Evolutionary conservation across 228 moss, liverwort and hornwort species (phyloP), one percentile per base, ranked within the genome.

Genomic region (Sphagnum fallax): DNA sequence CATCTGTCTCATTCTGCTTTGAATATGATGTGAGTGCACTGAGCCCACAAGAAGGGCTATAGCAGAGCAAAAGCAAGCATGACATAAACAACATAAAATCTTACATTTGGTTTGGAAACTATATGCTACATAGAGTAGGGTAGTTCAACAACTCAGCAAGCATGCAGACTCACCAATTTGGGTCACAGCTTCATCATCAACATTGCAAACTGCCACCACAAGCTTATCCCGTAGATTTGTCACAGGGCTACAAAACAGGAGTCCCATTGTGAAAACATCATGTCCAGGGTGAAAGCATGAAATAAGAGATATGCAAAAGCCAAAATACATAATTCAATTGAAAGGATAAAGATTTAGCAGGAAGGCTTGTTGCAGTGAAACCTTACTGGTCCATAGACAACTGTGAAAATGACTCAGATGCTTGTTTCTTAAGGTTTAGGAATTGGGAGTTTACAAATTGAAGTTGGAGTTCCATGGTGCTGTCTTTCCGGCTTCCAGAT

Each of bases 191-290:
- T 84, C 78, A 70, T 88, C 86, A 50, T 72, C 78, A 57, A 70
- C 66, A 69, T 83, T 62, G 81, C 85, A 90, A 53, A 96, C 65
- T n/a, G 84, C 68, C 64, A 96, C 82, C 52, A 77, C 69, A 71
- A 96, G 81, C 77, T 81, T 90, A 74, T 96, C 84, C 60, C 79
- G 78, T 72, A 89, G 75, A 76, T 88, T 91, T 50, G 68, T 72
- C 8, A 96, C 84, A 68, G 69, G 83, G 71, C 94, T 94, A 84
- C 49, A 75, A 92, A 96, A 51, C 84, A 72, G 16, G 86, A 80
- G 66, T 91, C 79, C 95, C 92, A 96, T 8, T 87, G 73, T 50
- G 73, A 71, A 65, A 82, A 86, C 66, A 52, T 47, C 73, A 68
- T 66, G 55, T 69, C 53, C 81, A 80, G 52, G 85, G 50, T 50